Evolutionary conservation across 495 filamentous ascomycete species (phyloP), one percentile per base, ranked within the genome.

Genomic region (Neurospora sp.): DNA sequence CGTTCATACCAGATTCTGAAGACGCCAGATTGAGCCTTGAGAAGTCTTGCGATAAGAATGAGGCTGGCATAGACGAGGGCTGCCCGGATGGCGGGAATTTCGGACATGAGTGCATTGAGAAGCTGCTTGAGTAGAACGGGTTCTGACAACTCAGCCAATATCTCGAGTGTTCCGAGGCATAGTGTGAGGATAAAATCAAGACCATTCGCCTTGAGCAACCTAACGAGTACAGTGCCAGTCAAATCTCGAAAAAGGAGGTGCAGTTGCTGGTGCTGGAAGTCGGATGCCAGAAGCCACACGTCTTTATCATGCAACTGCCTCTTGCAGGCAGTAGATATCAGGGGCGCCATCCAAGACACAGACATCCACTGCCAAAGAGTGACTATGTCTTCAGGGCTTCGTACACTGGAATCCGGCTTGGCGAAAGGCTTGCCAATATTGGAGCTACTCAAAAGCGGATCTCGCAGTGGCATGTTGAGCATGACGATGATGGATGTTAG

Each of bases 351-450:
- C 93, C 93, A 96, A 0, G 92, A 93, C 6, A 96, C 91, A 3
- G 89, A 90, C 82, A 93, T 89, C 77, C 90, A 96, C 77, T 95
- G 92, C 90, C 91, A 94, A 1, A 93, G 84, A 27, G 85, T 90
- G 46, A 96, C 78, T 74, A 91, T 88, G 76, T 96, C 93, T 78
- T 96, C 93, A n/a, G 93, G 93, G 69, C 91, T 95, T 39, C 92
- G 89, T 20, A 89, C 84, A 4, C 87, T 77, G 12, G 82, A 86
- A 3, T 86, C 89, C 41, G 93, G 90, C 39, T 82, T 72, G 18
- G 84, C 82, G 41, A 86, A 89, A 7, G 90, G 83, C 16, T 82
- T 79, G 74, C 90, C 88, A 71, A 95, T 94, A 8, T 88, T 87
- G 4, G 86, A 80, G n/a, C 79, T 81, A 35, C 87, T 83, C n/a